Base-by-base conservation (phyloP, 108 stramenopile species). In the Chaetoceros muelleri region DNA sequence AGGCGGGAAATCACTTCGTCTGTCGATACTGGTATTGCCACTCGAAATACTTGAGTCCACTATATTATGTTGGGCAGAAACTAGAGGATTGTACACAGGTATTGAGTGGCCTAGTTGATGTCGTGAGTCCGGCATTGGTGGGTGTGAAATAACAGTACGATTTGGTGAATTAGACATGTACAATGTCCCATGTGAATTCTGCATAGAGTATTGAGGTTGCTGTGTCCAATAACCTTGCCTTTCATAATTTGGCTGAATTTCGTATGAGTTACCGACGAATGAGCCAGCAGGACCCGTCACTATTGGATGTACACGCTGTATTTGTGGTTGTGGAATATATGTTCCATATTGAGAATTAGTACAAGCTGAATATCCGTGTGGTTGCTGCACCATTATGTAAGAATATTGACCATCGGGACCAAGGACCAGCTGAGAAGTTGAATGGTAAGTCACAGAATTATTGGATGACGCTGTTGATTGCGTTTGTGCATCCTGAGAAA, bases 341-440 rank as follows among this genome's bases (percentile, higher is more conserved):
- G 13, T 40, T 40, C 34, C 34, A 40, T 40, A 40, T 40, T 40
- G 34, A 10, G 34, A 13, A 10, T 5, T 5, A 10, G 34, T 5
- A n/a, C n/a, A n/a, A n/a, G n/a, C n/a, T n/a, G n/a, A n/a, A n/a
- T n/a, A 45, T 29, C 50, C 50, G 30, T 51, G 59, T 52, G 67
- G 48, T 31, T 74, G 29, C 65, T 65, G 30, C 34, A 88, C 72
- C 28, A 82, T 65, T 16, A 85, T 66, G 55, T 76, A 80, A 0
- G 69, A 65, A 56, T 81, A 85, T 22, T 79, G 74, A n/a, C 87
- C 87, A 67, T 84, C 83, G 17, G 74, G 87, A 0, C 83, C 87
- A 18, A 88, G 31, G 23, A 82, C 73, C 30, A 88, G 67, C 56
- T 85, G 83, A 46, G 75, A 59, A 2, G 59, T 48, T 27, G 57